phyloP scores from a whole-genome alignment of 805 yeast genomes.

The Pichia gijzeniarum region DNA sequence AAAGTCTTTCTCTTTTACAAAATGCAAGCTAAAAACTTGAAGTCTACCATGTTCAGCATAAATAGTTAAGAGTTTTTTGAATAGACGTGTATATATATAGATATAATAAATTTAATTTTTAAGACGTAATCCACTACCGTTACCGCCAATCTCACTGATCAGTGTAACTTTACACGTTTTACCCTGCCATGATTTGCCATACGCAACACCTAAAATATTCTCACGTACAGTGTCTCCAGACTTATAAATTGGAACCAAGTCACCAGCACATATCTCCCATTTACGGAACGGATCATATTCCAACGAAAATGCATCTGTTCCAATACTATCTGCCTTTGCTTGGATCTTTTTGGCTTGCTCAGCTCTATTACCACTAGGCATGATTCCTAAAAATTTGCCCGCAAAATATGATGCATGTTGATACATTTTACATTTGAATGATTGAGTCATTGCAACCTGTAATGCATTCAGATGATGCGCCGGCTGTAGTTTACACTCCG shows the following conservation, averaged over 20 bases:
- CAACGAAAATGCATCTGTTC: conserved; percentile 81
- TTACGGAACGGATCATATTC: conserved; percentile 91
- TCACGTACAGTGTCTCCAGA: conserved; percentile 66
- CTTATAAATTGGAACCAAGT: conserved; percentile 82
- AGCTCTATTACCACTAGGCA: conserved; percentile 69
- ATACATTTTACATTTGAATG: conserved; percentile 82
- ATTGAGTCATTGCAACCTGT: conserved; percentile 92
- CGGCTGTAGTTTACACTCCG: conserved; percentile 73
- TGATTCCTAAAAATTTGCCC: conserved; percentile 65
- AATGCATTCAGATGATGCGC: conserved; percentile 83
- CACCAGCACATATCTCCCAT: conserved; percentile 82
- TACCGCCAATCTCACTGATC: conserved; percentile 79
- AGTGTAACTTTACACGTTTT: conserved; percentile 67
- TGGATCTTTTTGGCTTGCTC: conserved; percentile 85
- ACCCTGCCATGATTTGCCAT: conserved; percentile 73
- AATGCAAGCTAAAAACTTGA: too few relatives aligned
- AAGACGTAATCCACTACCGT: conserved; percentile 82
- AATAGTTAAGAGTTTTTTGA: too few relatives aligned
- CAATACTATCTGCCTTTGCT: conserved; percentile 68
- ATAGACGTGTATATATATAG: too few relatives aligned
- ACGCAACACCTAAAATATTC: conserved; percentile 85
- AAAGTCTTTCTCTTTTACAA: too few relatives aligned
- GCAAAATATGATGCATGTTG: conserved; percentile 90
- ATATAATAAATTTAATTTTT: conserved; percentile 3
- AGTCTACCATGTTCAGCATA: too few relatives aligned